A percentile compares a stretch with the other conserved stretches of the same genome.
These are phyloP conservation scores for Botryosphaeria dothidea DNA, from an alignment of 2,329 filamentous ascomycete genomes.

Conservation along the genomic window DNA sequence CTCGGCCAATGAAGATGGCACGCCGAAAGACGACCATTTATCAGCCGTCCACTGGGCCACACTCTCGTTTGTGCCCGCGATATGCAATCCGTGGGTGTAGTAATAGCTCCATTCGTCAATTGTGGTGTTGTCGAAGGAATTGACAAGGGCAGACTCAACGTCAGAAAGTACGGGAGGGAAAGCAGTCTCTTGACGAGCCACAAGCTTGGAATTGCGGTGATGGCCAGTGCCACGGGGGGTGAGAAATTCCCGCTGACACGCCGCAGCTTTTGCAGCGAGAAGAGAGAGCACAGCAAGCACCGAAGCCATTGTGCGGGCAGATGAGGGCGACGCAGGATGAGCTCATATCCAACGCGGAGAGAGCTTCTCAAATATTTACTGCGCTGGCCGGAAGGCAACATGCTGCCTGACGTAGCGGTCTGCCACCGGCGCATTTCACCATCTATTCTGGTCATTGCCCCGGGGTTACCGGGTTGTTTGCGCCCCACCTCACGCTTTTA, in stretches of 20 bases:
- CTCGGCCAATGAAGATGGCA: slow-evolving; percentile 38
- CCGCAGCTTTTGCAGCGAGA: neutral
- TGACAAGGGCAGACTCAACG: slow-evolving; percentile 41
- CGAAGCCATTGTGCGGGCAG: neutral
- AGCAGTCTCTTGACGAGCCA: slow-evolving; percentile 24
- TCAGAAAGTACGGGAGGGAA: slow-evolving; percentile 37
- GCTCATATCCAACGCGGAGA: neutral
- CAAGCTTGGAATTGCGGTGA: slow-evolving; percentile 29
- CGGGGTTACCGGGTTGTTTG: neutral
- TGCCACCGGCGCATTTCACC: neutral
- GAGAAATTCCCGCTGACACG: slow-evolving; percentile 5
- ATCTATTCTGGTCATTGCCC: neutral
- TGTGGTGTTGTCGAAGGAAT: slow-evolving; percentile 43
- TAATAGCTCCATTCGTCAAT: slow-evolving; percentile 42
- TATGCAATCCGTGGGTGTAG: slow-evolving; percentile 36
- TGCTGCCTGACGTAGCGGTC: slow-evolving; percentile 7
- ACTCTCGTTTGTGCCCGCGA: slow-evolving; percentile 35
- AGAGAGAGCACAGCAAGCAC: neutral
- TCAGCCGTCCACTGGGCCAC: slow-evolving; percentile 44
- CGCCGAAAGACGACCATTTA: slow-evolving; percentile 37
- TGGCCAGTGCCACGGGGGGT: neutral
- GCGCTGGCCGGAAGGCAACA: neutral
- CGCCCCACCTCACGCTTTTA: neutral
- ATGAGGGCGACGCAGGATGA: neutral
- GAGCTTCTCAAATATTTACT: neutral